These are phyloP conservation scores for Cystobasidium pallidum DNA, from an alignment of 1,284 basidiomycete genomes.

Conservation along the genomic window DNA sequence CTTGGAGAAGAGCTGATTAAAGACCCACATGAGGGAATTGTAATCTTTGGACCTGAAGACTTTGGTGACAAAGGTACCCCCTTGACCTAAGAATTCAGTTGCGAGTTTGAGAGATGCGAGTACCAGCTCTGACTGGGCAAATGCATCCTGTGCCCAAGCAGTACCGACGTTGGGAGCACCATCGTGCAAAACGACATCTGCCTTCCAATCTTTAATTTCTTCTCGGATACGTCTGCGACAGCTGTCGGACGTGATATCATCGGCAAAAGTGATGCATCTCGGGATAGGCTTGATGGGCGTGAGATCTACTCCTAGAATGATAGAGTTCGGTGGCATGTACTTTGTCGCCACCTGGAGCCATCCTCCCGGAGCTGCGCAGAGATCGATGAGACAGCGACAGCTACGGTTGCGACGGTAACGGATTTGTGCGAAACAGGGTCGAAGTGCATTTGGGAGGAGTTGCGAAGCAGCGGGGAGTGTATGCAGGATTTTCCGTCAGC, in stretches of 20 bases:
- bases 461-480: background rate
- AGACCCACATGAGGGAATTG: conserved; percentile 98
- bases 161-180: conserved; percentile 99
- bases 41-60: conserved; percentile 99
- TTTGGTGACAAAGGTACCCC: conserved; percentile 96
- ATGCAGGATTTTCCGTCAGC: conserved; percentile 18
- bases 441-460: background rate
- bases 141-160: conserved; percentile 99
- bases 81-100: conserved; percentile 90
- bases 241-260: conserved; percentile 91
- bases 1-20: conserved; percentile 91
- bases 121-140: conserved; percentile 94
- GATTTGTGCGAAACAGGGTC: background rate
- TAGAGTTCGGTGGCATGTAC: conserved; percentile 92
- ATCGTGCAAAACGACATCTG: conserved; percentile 99
- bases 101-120: conserved; percentile 95
- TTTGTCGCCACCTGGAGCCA: conserved; percentile 99
- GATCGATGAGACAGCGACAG: conserved; percentile 93
- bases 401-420: background rate
- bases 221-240: conserved; percentile 85
- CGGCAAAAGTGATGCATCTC: conserved; percentile 85
- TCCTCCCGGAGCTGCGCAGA: conserved; percentile 98
- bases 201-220: conserved; percentile 98
- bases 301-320: conserved; percentile 96
- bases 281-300: conserved; percentile 96